A percentile compares a stretch with the other conserved stretches of the same genome.
These are phyloP conservation scores for Cucurbita moschata DNA, from an alignment of 306 rosid species.

Conservation along the genomic window DNA sequence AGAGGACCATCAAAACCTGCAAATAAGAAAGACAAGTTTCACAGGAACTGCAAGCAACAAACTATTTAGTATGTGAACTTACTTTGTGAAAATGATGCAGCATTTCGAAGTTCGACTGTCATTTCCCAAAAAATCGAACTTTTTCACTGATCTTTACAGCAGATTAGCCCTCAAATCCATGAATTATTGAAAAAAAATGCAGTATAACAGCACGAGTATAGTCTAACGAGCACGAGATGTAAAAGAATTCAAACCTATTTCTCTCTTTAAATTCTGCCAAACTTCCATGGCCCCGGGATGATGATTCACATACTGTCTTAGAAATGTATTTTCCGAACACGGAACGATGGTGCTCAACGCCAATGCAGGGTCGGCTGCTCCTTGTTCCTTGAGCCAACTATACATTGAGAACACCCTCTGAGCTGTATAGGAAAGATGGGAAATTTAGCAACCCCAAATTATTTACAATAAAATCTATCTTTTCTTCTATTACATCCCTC, in stretches of 20 bases:
- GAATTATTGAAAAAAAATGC: not conserved
- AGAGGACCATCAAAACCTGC: not conserved
- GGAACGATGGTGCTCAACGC: constrained; percentile 51
- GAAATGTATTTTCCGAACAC: constrained; percentile 27
- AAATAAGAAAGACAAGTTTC: not conserved
- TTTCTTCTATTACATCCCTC: constrained; percentile 29
- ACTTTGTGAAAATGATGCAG: not conserved
- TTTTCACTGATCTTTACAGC: not conserved
- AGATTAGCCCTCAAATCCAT: not conserved
- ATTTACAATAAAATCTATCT: constrained; percentile 40
- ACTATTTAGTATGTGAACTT: not conserved
- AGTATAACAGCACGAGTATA: not conserved
- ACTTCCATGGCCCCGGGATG: constrained; percentile 51
- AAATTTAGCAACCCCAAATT: constrained; percentile 15
- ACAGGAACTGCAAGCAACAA: not conserved
- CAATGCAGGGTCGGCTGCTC: constrained; percentile 15
- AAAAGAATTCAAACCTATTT: constrained; percentile 7
- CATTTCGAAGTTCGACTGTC: not conserved
- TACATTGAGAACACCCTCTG: constrained; percentile 47
- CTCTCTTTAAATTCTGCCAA: constrained; percentile 47
- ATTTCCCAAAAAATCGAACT: not conserved
- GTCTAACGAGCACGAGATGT: not conserved
- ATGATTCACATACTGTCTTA: constrained; percentile 27
- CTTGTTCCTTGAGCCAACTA: constrained; percentile 56
- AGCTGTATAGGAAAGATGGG: constrained; percentile 40